Conservation (phyloP, 495 filamentous ascomycete genomes). For the Penicillium steckii region DNA sequence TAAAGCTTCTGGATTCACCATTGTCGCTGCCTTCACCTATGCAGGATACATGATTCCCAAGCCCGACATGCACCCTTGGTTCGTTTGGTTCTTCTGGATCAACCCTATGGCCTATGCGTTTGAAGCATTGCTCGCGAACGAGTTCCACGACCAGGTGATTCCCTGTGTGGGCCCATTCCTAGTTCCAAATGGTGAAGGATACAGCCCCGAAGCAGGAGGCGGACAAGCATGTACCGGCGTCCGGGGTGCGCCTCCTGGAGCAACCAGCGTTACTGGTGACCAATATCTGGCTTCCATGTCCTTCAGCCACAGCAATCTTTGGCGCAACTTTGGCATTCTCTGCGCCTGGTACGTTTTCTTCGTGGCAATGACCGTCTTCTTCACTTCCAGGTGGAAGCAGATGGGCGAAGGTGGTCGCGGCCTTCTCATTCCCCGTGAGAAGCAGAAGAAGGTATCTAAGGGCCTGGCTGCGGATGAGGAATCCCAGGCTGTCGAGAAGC, state of each 20-base stretch:
- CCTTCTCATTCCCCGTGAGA: slow-evolving; percentile 40
- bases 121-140: slow-evolving; percentile 61
- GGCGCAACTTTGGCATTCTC: slow-evolving; percentile 47
- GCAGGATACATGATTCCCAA: slow-evolving; percentile 57
- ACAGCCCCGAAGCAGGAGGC: slow-evolving; percentile 12
- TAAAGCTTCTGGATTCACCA: slow-evolving; percentile 43
- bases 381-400: slow-evolving; percentile 34
- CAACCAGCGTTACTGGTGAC: slow-evolving; percentile 40
- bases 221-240: slow-evolving; percentile 45
- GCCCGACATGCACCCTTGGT: slow-evolving; percentile 67
- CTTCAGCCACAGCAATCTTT: slow-evolving; percentile 43
- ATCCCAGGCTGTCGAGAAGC: slow-evolving; percentile 14
- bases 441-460: slow-evolving; percentile 21
- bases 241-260: slow-evolving; percentile 42
- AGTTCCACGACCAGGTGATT: slow-evolving; percentile 54
- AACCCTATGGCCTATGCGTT: slow-evolving; percentile 71
- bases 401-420: slow-evolving; percentile 23
- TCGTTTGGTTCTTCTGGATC: slow-evolving; percentile 67
- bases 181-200: slow-evolving; percentile 27
- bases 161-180: slow-evolving; percentile 45
- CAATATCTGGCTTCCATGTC: slow-evolving; percentile 47
- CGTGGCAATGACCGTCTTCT: slow-evolving; percentile 29
- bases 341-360: slow-evolving; percentile 43
- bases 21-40: slow-evolving; percentile 51
- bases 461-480: slow-evolving; percentile 19